Evolutionary conservation across 1,284 basidiomycete species (phyloP).

Genomic region (Fomitiporia mediterranea): DNA sequence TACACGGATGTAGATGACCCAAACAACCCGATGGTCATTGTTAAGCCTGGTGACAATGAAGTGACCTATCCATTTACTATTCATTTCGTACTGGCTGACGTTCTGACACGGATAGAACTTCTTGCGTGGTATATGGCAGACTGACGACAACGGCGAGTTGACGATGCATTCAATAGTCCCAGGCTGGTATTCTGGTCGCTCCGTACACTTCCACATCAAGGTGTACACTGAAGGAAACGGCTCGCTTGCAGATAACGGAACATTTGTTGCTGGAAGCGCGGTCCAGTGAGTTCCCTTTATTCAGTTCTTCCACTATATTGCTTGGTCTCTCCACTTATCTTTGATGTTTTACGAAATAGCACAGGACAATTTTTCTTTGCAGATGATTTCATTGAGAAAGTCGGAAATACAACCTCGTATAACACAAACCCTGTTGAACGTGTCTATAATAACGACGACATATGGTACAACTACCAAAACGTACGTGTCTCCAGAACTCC

Average conservation of each 20-base stretch:
- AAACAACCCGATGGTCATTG: neutral
- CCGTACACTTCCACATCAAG: constrained; percentile 14
- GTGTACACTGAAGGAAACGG: constrained; percentile 13
- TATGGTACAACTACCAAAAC: constrained; percentile 9
- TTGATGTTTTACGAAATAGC: neutral
- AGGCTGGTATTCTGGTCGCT: constrained; percentile 9
- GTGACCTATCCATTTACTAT: neutral
- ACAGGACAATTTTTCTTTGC: constrained; percentile 17
- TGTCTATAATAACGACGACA: constrained; percentile 4
- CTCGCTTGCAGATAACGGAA: constrained; percentile 15
- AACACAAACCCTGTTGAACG: constrained; percentile 15
- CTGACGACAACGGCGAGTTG: constrained; percentile 7
- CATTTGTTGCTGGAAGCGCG: constrained; percentile 12
- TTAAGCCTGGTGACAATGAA: neutral
- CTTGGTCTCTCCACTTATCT: neutral
- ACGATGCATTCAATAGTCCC: constrained; percentile 13
- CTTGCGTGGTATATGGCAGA: constrained; percentile 14
- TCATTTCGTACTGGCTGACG: neutral
- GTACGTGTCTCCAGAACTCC: neutral
- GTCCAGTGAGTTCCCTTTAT: neutral
- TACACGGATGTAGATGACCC: constrained; percentile 8
- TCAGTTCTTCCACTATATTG: neutral
- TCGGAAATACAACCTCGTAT: constrained; percentile 13
- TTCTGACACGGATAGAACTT: neutral
- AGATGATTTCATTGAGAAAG: constrained; percentile 11